Conservation (phyloP, 1,139 yeast genomes). For the Taiozyma onychis region DNA sequence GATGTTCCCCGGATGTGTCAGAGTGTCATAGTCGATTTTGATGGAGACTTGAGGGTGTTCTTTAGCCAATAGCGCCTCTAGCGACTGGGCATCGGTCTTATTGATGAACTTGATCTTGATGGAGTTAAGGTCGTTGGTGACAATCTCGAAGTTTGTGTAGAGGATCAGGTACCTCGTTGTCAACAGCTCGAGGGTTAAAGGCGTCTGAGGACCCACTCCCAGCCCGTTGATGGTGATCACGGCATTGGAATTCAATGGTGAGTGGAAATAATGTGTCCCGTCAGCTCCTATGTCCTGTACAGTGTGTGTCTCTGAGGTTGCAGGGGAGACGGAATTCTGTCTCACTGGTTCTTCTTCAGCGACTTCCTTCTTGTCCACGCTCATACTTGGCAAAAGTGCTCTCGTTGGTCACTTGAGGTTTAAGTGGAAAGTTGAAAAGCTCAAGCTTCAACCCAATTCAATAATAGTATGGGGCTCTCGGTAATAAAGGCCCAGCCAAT, state of each 20-base stretch:
- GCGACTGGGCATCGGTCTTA: constrained; percentile 14
- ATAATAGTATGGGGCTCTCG: neutral
- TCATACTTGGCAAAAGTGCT: neutral
- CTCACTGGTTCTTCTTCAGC: neutral
- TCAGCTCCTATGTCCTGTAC: neutral
- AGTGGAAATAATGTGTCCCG: constrained; percentile 15
- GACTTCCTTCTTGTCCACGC: neutral
- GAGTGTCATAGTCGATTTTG: constrained; percentile 32
- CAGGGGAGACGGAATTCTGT: neutral
- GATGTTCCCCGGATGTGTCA: constrained; percentile 62
- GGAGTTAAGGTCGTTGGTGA: constrained; percentile 1
- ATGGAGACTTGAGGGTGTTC: neutral
- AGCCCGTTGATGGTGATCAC: constrained; percentile 12
- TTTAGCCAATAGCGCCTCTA: constrained; percentile 3
- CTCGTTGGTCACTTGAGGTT: neutral
- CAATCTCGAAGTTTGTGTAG: constrained; percentile 7
- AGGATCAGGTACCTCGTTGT: constrained; percentile 1
- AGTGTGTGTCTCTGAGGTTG: neutral
- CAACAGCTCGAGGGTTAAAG: neutral
- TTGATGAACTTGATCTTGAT: constrained; percentile 18
- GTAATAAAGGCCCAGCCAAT: neutral
- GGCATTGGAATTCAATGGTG: constrained; percentile 21
- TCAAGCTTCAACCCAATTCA: neutral
- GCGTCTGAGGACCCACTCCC: neutral
- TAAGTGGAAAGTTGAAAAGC: neutral